Base-by-base conservation (phyloP, 257 asterid genomes). In the Nicotiana tomentosiformis region DNA sequence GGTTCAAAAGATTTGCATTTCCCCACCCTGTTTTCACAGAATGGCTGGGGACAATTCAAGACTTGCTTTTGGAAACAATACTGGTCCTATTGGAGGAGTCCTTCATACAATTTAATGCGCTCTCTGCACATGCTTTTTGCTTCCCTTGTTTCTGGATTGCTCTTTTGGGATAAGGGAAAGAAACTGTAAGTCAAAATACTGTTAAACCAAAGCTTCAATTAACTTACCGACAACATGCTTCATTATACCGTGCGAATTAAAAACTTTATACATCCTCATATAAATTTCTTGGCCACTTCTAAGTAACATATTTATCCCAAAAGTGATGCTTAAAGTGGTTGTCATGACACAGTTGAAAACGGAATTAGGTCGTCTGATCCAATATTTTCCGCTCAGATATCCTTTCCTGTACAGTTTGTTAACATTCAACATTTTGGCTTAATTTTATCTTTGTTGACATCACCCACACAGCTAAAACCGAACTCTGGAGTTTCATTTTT, bases 1-100 rank as follows among this genome's bases (percentile, higher is more conserved):
- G 90, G 86, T 81, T 86, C 90, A 10, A 86, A 88, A 84, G 88
- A 87, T 69, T 56, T 91, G 87, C 81, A 88, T 85, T 91, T 91
- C 39, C 88, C 91, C 8, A 87, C 87, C 9, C 84, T 32, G 1
- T 91, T 85, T 69, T 81, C 94, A 2, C 94, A 88, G 61, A 84
- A 83, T 77, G 86, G 90, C 26, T 91, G 91, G 94, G 89, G 81
- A 37, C 94, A 91, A 78, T 91, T 88, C 80, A 91, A 87, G 82
- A 86, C 90, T 26, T 91, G 94, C 69, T 87, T 91, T n/a, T 89
- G 94, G 94, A 91, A 91, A 81, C 94, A 89, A 66, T 51, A 89
- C 77, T 91, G 89, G 91, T 91, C 94, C 51, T 91, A 91, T 77
- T 91, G 94, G 94, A 89, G 94, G 87, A 91, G 92, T 85, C 94